Percentiles rank a stretch among this genome's conserved stretches.
Evolutionary conservation across 352 stramenopile genomes (phyloP).

Genomic region (Phytophthora meadii): DNA sequence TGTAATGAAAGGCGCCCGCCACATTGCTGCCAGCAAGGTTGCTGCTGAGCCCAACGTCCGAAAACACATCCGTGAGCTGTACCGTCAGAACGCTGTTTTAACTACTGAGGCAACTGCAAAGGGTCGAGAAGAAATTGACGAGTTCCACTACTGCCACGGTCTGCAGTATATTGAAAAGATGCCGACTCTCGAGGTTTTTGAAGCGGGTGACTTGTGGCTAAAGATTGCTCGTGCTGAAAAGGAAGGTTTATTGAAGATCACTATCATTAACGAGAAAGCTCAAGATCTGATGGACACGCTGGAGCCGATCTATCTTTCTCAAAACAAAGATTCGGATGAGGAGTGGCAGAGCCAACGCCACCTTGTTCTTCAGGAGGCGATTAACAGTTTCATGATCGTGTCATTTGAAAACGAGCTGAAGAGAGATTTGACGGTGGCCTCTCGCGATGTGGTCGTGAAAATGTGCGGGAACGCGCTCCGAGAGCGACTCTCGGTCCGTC

Average conservation of each 20-base stretch:
- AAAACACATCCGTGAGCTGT: constrained; percentile 86
- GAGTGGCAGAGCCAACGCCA: constrained; percentile 89
- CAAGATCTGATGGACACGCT: constrained; percentile 87
- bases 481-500: constrained; percentile 74
- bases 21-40: constrained; percentile 88
- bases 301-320: constrained; percentile 71
- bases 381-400: constrained; percentile 84
- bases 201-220: constrained; percentile 80
- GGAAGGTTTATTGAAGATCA: constrained; percentile 80
- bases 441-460: constrained; percentile 79
- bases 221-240: constrained; percentile 83
- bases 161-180: constrained; percentile 89
- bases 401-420: constrained; percentile 90
- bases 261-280: constrained; percentile 82
- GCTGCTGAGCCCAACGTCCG: constrained; percentile 86
- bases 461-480: constrained; percentile 74
- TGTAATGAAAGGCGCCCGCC: constrained; percentile 89
- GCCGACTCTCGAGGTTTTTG: constrained; percentile 82
- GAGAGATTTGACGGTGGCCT: constrained; percentile 74
- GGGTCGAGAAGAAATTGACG: constrained; percentile 87
- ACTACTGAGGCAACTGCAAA: constrained; percentile 84
- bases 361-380: constrained; percentile 84
- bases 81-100: constrained; percentile 75
- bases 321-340: constrained; percentile 66
- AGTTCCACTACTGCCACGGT: constrained; percentile 89